Conservation (phyloP, 2,329 filamentous ascomycete genomes). For the Fusarium hainanense region DNA sequence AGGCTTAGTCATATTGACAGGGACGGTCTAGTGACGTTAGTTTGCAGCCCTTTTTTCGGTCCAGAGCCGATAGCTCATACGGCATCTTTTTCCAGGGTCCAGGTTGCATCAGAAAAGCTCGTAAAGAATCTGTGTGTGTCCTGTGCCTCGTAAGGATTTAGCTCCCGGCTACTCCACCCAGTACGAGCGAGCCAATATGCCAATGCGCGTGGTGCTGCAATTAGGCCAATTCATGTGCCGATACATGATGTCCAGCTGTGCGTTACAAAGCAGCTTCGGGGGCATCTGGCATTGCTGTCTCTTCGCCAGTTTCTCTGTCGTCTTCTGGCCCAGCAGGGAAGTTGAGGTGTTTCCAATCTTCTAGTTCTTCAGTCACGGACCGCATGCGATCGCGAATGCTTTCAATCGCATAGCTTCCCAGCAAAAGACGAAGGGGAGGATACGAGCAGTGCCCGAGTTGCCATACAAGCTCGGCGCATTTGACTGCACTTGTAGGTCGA, state of each 20-base stretch:
- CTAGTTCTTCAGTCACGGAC: slow-evolving; percentile 93
- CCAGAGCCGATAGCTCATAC: slow-evolving; percentile 9
- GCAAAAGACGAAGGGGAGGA: slow-evolving; percentile 84
- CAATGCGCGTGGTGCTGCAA: not conserved
- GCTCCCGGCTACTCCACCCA: slow-evolving; percentile 3
- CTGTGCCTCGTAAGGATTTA: slow-evolving; percentile 22
- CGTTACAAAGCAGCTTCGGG: slow-evolving; percentile 27
- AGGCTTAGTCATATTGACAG: slow-evolving; percentile 35
- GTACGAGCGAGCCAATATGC: not conserved
- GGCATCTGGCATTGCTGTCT: slow-evolving; percentile 15
- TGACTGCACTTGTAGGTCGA: slow-evolving; percentile 85
- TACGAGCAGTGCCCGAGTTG: slow-evolving; percentile 95
- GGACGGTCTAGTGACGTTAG: slow-evolving; percentile 12
- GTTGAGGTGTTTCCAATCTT: slow-evolving; percentile 91
- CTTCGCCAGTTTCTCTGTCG: slow-evolving; percentile 41
- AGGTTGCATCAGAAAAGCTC: slow-evolving; percentile 22
- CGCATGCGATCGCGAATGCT: slow-evolving; percentile 90
- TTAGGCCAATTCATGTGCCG: not conserved
- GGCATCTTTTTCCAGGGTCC: slow-evolving; percentile 14
- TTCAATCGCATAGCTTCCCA: slow-evolving; percentile 95
- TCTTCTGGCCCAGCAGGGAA: slow-evolving; percentile 60
- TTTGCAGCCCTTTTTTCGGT: slow-evolving; percentile 22
- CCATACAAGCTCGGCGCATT: slow-evolving; percentile 94
- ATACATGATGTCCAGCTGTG: slow-evolving; percentile 1
- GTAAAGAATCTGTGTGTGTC: slow-evolving; percentile 16